These are phyloP conservation scores for Aspergillus tamarii DNA, from an alignment of 2,329 filamentous ascomycete genomes.

Conservation along the genomic window DNA sequence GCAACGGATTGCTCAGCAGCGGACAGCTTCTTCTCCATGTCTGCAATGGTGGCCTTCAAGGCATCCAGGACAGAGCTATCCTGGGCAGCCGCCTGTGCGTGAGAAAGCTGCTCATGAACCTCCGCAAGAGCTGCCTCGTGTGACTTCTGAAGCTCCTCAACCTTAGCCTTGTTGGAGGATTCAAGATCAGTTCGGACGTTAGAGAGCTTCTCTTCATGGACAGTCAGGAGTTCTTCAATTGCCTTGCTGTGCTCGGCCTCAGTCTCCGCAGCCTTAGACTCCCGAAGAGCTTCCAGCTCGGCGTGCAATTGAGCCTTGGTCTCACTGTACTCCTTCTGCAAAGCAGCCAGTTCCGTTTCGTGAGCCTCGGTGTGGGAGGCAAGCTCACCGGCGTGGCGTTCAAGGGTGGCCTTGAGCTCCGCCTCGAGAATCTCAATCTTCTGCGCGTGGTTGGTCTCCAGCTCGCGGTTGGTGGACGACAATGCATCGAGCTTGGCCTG, in stretches of 20 bases:
- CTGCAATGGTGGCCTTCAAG: constrained; percentile 46
- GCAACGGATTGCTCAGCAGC: constrained; percentile 52
- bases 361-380: constrained; percentile 32
- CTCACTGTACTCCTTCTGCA: constrained; percentile 41
- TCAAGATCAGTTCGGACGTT: constrained; percentile 42
- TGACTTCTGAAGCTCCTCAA: constrained; percentile 39
- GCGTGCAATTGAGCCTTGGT: constrained; percentile 37
- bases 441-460: constrained; percentile 36
- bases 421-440: constrained; percentile 33
- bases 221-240: constrained; percentile 45
- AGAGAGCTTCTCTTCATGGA: constrained; percentile 44
- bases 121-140: constrained; percentile 40
- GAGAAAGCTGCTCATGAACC: constrained; percentile 37
- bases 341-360: constrained; percentile 35
- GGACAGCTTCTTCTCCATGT: constrained; percentile 67
- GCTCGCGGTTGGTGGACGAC: constrained; percentile 29
- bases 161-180: constrained; percentile 36
- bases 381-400: constrained; percentile 32
- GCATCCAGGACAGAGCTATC: constrained; percentile 42
- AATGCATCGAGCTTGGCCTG: constrained; percentile 41
- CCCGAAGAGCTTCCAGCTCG: constrained; percentile 41
- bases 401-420: constrained; percentile 26
- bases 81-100: constrained; percentile 39
- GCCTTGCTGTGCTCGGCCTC: constrained; percentile 44
- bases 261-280: constrained; percentile 38